These are phyloP conservation scores for Phytophthora aleatoria DNA, from an alignment of 352 stramenopile species.

Conservation along the genomic window DNA sequence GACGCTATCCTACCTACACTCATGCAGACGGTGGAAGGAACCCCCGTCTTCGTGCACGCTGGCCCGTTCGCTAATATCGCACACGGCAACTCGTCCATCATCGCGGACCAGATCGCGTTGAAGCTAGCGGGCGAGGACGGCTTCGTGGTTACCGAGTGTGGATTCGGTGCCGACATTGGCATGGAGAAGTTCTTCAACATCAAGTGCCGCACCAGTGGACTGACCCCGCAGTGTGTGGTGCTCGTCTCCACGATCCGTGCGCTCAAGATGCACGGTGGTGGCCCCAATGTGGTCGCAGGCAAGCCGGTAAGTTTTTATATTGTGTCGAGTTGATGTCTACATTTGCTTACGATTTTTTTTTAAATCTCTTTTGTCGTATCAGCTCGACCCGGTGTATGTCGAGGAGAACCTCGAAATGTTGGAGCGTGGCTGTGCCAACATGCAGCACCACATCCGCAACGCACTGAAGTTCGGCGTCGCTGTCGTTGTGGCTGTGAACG, in stretches of 20 bases:
- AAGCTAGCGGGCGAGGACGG: slow-evolving; percentile 95
- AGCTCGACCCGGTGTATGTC: slow-evolving; percentile 91
- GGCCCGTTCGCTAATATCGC: slow-evolving; percentile 99
- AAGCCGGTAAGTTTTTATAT: slow-evolving; percentile 76
- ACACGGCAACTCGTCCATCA: slow-evolving; percentile 97
- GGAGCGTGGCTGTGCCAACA: slow-evolving; percentile 91
- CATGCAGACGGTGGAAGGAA: slow-evolving; percentile 98
- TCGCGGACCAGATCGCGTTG: slow-evolving; percentile 96
- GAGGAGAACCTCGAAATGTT: slow-evolving; percentile 97
- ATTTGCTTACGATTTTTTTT: background rate
- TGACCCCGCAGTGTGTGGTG: slow-evolving; percentile 97
- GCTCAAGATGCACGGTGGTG: slow-evolving; percentile 99
- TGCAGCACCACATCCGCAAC: slow-evolving; percentile 97
- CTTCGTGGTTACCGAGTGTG: slow-evolving; percentile 97
- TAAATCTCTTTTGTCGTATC: slow-evolving; percentile 7
- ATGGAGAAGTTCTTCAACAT: slow-evolving; percentile 99
- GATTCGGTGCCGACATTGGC: slow-evolving; percentile 97
- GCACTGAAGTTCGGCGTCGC: slow-evolving; percentile 94
- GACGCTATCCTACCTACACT: slow-evolving; percentile 97
- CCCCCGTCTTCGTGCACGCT: slow-evolving; percentile 96
- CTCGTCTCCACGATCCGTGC: slow-evolving; percentile 98
- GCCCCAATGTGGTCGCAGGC: slow-evolving; percentile 93
- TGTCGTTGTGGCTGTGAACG: slow-evolving; percentile 96
- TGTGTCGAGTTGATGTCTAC: background rate
- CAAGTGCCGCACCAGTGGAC: slow-evolving; percentile 95